phyloP scores from a whole-genome alignment of 2,329 filamentous ascomycete genomes.

The Phialocephala subalpina region DNA sequence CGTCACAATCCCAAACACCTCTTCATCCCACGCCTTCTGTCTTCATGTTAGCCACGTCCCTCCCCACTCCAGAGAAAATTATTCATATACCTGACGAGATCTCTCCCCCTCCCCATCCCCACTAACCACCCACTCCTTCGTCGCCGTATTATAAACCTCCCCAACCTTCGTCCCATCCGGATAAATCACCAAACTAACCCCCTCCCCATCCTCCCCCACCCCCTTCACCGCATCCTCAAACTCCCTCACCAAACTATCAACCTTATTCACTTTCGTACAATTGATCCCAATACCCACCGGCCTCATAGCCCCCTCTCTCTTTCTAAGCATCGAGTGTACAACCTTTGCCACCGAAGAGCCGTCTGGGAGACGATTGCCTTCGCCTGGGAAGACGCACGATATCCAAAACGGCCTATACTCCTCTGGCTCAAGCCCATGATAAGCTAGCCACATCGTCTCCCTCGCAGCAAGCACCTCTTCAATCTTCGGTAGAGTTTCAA shows the following conservation, averaged over 20 bases:
- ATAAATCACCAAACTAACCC: constrained; percentile 68
- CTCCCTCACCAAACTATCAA: constrained; percentile 60
- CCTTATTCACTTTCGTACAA: constrained; percentile 71
- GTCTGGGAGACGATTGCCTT: constrained; percentile 62
- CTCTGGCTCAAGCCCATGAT: background rate
- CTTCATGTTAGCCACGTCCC: constrained; percentile 11
- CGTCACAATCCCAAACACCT: constrained; percentile 46
- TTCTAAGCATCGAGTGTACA: constrained; percentile 47
- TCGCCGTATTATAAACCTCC: constrained; percentile 70
- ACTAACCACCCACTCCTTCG: constrained; percentile 64
- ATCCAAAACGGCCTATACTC: constrained; percentile 58
- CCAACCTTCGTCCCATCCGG: constrained; percentile 72
- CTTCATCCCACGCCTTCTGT: constrained; percentile 46
- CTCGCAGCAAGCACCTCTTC: constrained; percentile 69
- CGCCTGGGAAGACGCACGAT: constrained; percentile 66
- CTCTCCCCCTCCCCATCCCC: constrained; percentile 28
- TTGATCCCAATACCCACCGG: constrained; percentile 74
- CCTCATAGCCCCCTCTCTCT: constrained; percentile 29
- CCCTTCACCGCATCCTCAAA: constrained; percentile 58
- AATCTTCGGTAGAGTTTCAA: constrained; percentile 71
- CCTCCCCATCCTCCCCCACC: constrained; percentile 48
- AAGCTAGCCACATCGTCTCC: constrained; percentile 44
- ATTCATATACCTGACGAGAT: constrained; percentile 11
- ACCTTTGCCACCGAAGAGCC: constrained; percentile 56
- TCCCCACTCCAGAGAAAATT: background rate